A percentile compares a stretch with the other conserved stretches of the same genome.
These are phyloP conservation scores for Fusarium nematophilum DNA, from an alignment of 2,329 filamentous ascomycete species.

Conservation along the genomic window DNA sequence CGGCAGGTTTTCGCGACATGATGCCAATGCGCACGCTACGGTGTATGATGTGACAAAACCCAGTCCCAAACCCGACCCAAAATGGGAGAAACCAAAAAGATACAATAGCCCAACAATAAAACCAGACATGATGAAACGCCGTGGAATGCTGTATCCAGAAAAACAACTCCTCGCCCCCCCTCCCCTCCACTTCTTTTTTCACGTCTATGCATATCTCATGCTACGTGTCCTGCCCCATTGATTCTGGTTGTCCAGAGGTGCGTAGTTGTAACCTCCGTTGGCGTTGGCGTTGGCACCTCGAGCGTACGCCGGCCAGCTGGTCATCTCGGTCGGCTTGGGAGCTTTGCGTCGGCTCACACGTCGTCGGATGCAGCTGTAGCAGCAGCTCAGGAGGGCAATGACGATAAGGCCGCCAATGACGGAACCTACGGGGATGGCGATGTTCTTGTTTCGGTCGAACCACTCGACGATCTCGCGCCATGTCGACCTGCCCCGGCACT, in stretches of 20 bases:
- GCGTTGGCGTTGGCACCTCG: conserved; percentile 31
- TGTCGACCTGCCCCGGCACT: conserved; percentile 77
- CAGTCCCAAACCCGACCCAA: neutral
- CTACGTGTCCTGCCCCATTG: conserved; percentile 39
- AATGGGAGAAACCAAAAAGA: neutral
- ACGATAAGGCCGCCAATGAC: conserved; percentile 80
- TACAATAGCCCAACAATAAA: neutral
- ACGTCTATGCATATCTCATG: conserved; percentile 47
- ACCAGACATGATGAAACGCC: conserved; percentile 33
- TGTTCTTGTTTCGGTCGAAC: conserved; percentile 79
- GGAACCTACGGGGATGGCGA: conserved; percentile 83
- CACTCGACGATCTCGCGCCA: conserved; percentile 78
- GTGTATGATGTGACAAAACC: neutral
- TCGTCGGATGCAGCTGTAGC: conserved; percentile 59
- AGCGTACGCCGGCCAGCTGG: conserved; percentile 40
- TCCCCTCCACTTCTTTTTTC: neutral
- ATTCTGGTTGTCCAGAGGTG: conserved; percentile 31
- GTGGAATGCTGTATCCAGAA: conserved; percentile 31
- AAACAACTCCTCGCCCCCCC: neutral
- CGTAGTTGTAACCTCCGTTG: conserved; percentile 37
- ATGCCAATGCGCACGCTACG: conserved; percentile 3
- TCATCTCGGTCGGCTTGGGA: conserved; percentile 43
- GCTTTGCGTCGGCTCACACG: conserved; percentile 37
- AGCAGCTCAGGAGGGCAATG: conserved; percentile 75
- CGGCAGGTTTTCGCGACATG: conserved; percentile 6